phyloP scores from a whole-genome alignment of 2,329 filamentous ascomycete species.

The Dactylellina drechsleri region DNA sequence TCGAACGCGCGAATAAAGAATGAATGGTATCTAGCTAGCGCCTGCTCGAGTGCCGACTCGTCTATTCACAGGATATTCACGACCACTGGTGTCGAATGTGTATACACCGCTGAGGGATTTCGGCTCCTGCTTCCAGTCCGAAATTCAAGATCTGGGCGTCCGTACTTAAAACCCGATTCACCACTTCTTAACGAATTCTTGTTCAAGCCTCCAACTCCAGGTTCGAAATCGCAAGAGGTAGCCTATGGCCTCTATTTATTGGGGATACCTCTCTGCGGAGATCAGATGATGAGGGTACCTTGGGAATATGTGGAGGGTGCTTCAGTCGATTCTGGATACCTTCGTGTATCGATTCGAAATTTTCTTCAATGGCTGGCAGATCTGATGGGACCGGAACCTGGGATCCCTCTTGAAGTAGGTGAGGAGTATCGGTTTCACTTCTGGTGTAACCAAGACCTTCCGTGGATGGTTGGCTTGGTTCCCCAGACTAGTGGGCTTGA shows the following conservation, averaged over 20 bases:
- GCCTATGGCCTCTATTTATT: conserved; percentile 16
- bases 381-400: conserved; percentile 23
- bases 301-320: conserved; percentile 28
- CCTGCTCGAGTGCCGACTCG: background rate
- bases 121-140: conserved; percentile 11
- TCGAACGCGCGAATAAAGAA: conserved; percentile 24
- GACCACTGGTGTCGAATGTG: conserved; percentile 13
- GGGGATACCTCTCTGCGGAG: conserved; percentile 23
- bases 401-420: conserved; percentile 13
- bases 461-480: conserved; percentile 6
- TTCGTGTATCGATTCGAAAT: conserved; percentile 17
- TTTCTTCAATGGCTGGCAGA: conserved; percentile 24
- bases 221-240: background rate
- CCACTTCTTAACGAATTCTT: conserved; percentile 26
- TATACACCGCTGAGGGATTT: conserved; percentile 25
- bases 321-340: conserved; percentile 17
- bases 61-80: conserved; percentile 29
- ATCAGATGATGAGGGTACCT: conserved; percentile 18
- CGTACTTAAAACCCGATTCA: conserved; percentile 11
- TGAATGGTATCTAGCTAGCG: conserved; percentile 13
- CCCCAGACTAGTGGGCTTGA: no score
- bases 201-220: background rate
- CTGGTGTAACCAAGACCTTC: conserved; percentile 20
- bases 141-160: background rate
- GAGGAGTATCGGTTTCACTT: conserved; percentile 25